Evolutionary conservation across 2,329 filamentous ascomycete species (phyloP), one percentile per base, ranked within the genome.

Genomic region (Neonectria sp.): DNA sequence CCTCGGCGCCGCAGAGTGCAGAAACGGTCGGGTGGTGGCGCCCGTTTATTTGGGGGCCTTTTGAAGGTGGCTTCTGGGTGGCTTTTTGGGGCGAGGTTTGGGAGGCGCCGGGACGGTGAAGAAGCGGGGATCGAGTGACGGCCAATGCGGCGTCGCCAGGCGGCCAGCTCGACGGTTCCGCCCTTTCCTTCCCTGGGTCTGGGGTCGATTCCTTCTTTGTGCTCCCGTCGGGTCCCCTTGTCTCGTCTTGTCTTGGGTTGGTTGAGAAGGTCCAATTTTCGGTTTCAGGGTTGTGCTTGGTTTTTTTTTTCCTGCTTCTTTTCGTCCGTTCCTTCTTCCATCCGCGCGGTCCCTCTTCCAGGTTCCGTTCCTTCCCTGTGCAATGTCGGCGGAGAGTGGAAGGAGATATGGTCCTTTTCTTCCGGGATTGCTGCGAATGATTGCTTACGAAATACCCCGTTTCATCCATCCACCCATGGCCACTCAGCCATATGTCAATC

Each of bases 81-180:
- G 45, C 21, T 29, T 29, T 29, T 29, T 29, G 45, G 6, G 33
- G 60, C 45, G 51, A 15, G 49, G 15, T 13, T 13, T 15, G 21
- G 15, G 52, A 13, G 49, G 24, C 48, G 24, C 29, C 6, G 33
- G 46, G 43, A 56, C 60, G 35, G 35, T 11, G 37, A 55, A 64
- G 65, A 65, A 71, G 73, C 63, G 62, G 64, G 67, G 67, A 67
- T 69, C 63, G 59, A 55, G 55, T 51, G 49, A 67, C 49, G 63
- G 63, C 63, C 63, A 61, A 43, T 63, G 67, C 67, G 60, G 40
- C 37, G 59, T n/a, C 40, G 25, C 56, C 46, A 64, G 35, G 35
- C 35, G 61, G 46, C 59, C 57, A 63, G 53, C 63, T 67, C 56
- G 56, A 64, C 60, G 60, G 64, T 65, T 65, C 57, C 63, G 63